Base-by-base conservation (phyloP, 139 green algal species). In the Trebouxia sp. region DNA sequence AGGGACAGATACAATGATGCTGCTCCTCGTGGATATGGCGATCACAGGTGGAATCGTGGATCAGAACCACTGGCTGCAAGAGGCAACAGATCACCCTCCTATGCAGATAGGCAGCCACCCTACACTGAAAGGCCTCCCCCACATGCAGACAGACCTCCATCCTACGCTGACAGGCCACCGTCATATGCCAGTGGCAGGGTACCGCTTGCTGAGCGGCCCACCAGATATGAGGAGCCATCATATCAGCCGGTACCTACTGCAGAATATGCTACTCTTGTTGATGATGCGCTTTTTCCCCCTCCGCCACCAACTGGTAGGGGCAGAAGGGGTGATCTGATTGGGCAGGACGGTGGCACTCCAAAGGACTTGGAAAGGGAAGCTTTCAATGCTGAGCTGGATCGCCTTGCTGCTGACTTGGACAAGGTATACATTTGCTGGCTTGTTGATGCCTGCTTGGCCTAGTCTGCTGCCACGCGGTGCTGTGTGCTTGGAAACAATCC, bases 341-440 rank as follows among this genome's bases (percentile, higher is more conserved):
- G 10, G 17, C 20, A 30, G 6, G 39, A 37, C 39, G 43, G 69
- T 10, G 41, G 69, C 43, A 53, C 41, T 35, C 42, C 20, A 28
- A 62, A 53, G 43, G 85, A 91, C 47, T 56, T 62, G 26, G 90
- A 93, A 76, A 66, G 88, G 7, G 78, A 86, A 43, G 90, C 87
- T 20, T 93, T 93, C 78, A 80, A 89, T 75, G 88, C 87, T 26
- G 88, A 93, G 84, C 81, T 93, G 78, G 82, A 89, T 41, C 76
- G 87, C 11, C 76, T 92, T 30, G 86, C 86, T 22, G 87, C 83
- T 35, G 86, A 88, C 7, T 42, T 88, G 39, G 87, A 91, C 51
- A 65, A 80, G 78, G 83, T 83, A 35, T 11, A 1, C 22, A n/a
- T n/a, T n/a, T n/a, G n/a, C 30, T 72, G 53, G 8, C 37, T 45